Conservation (phyloP, 805 yeast species). For the Tetrapisispora fleetii region DNA sequence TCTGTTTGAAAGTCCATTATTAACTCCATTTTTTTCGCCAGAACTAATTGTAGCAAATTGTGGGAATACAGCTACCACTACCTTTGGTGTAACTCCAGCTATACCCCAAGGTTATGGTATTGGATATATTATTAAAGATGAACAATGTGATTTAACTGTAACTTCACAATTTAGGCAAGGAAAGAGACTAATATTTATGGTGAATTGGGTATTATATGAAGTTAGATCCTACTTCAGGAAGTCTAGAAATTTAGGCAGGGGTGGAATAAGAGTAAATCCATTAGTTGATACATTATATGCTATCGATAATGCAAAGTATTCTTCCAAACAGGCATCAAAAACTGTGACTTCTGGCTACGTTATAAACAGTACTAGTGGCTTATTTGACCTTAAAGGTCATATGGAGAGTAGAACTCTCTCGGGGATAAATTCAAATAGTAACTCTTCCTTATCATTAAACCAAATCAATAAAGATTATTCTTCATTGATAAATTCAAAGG, state of each 20-base stretch:
- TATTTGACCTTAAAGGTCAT: slow-evolving; percentile 21
- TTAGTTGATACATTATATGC: slow-evolving; percentile 25
- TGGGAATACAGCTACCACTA: slow-evolving; percentile 79
- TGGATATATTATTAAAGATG: slow-evolving; percentile 79
- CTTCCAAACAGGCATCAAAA: not conserved
- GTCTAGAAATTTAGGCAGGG: slow-evolving; percentile 5
- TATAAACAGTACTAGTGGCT: slow-evolving; percentile 15
- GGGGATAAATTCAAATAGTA: slow-evolving; percentile 4
- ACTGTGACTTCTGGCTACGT: not conserved
- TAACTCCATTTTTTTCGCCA: slow-evolving; percentile 32
- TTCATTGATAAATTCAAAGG: not conserved
- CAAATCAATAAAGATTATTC: not conserved
- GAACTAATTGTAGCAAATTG: slow-evolving; percentile 60
- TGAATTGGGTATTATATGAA: slow-evolving; percentile 58
- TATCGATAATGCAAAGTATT: slow-evolving; percentile 28
- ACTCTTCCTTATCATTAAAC: slow-evolving; percentile 2
- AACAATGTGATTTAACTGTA: slow-evolving; percentile 69
- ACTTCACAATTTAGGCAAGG: slow-evolving; percentile 86
- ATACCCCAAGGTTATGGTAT: slow-evolving; percentile 84
- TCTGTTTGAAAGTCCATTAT: slow-evolving; percentile 34
- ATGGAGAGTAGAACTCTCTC: slow-evolving; percentile 22
- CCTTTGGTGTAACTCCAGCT: slow-evolving; percentile 88
- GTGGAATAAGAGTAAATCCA: slow-evolving; percentile 23
- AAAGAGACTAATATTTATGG: slow-evolving; percentile 61
- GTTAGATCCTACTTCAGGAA: slow-evolving; percentile 38